These are phyloP conservation scores for Austroboletus niveus DNA, from an alignment of 1,284 basidiomycete species.

Conservation along the genomic window DNA sequence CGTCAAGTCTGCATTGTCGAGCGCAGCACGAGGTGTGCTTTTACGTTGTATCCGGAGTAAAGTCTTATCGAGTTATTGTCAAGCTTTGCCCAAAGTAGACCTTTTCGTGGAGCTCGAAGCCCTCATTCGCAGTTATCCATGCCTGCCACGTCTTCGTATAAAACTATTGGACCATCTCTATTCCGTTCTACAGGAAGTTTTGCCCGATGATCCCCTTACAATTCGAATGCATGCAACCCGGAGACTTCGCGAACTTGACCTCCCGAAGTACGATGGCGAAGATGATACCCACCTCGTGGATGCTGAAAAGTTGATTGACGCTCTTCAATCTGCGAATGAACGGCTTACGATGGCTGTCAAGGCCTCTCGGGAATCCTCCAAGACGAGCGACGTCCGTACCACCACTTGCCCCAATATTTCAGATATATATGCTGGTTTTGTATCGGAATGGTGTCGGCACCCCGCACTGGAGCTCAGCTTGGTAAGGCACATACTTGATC, in stretches of 20 bases:
- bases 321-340: slow-evolving; percentile 57
- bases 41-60: neutral
- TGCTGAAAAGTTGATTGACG: slow-evolving; percentile 53
- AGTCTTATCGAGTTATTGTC: slow-evolving; percentile 4
- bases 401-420: slow-evolving; percentile 36
- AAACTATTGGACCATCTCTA: slow-evolving; percentile 57
- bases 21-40: slow-evolving; percentile 60
- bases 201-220: slow-evolving; percentile 50
- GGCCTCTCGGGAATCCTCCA: slow-evolving; percentile 7
- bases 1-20: slow-evolving; percentile 64
- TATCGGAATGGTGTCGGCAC: slow-evolving; percentile 52
- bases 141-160: slow-evolving; percentile 44
- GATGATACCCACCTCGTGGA: slow-evolving; percentile 15
- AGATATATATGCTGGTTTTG: slow-evolving; percentile 54
- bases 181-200: slow-evolving; percentile 40
- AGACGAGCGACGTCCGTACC: slow-evolving; percentile 6
- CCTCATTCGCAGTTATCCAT: slow-evolving; percentile 56
- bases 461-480: slow-evolving; percentile 49
- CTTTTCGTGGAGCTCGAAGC: slow-evolving; percentile 57
- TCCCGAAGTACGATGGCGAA: slow-evolving; percentile 7
- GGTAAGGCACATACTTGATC: slow-evolving; percentile 40
- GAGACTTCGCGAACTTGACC: slow-evolving; percentile 29
- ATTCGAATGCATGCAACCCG: slow-evolving; percentile 54
- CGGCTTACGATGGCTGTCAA: slow-evolving; percentile 40
- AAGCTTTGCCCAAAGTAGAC: slow-evolving; percentile 58